These are phyloP conservation scores for Moesziomyces sp. DNA, from an alignment of 1,284 basidiomycete genomes.

Conservation along the genomic window DNA sequence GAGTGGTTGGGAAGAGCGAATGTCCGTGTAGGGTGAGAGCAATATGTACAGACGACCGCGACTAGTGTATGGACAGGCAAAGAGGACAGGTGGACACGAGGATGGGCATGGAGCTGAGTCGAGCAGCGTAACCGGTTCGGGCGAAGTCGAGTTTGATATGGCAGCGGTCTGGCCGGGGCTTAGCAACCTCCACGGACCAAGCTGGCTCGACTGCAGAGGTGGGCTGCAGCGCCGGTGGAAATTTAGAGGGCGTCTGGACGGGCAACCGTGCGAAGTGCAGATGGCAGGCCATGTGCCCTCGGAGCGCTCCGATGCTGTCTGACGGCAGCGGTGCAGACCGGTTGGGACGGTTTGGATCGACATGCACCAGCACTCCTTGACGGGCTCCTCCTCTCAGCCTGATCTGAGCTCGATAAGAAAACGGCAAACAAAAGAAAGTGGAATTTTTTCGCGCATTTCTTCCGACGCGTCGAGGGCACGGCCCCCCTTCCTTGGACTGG, in stretches of 20 bases:
- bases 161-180: no score
- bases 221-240: not conserved
- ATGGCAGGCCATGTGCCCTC: not conserved
- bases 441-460: slow-evolving; percentile 5
- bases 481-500: not conserved
- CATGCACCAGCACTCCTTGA: slow-evolving; percentile 11
- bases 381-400: not conserved
- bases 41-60: no score
- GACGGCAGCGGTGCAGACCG: slow-evolving; percentile 19
- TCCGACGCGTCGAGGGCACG: slow-evolving; percentile 7
- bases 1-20: no score
- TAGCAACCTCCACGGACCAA: no score
- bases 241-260: not conserved
- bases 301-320: slow-evolving; percentile 11
- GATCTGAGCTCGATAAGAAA: slow-evolving; percentile 31
- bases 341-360: slow-evolving; percentile 10
- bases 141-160: no score
- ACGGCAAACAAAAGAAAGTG: not conserved
- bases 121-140: no score
- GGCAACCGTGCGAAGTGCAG: no score
- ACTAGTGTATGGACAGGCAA: no score
- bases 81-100: no score
- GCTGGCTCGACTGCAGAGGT: no score
- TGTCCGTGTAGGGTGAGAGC: no score
- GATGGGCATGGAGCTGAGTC: no score